Evolutionary conservation across 495 filamentous ascomycete genomes (phyloP), one percentile per base, ranked within the genome.

Genomic region (Darksidea phi): DNA sequence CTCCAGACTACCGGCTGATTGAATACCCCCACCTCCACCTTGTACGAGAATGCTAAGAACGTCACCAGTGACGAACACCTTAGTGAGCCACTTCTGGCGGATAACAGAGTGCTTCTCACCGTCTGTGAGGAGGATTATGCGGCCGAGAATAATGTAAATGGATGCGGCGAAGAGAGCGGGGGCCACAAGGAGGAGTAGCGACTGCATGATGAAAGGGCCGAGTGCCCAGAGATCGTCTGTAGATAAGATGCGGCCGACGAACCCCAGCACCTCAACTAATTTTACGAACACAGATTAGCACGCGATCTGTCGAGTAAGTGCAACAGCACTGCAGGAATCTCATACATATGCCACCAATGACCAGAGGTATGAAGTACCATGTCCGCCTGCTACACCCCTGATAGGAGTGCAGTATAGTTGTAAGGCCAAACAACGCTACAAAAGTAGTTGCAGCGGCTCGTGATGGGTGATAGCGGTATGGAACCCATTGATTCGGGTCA

Each of bases 361-460:
- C 56, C 59, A 86, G 82, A 6, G 78, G 76, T 20, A 84, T 75
- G 71, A 81, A 77, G 69, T 82, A 83, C 79, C 78, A 82, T 18
- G 75, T 75, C 34, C 76, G 61, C 3, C 72, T 77, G 20, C 45
- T 23, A 24, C 61, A 0, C 43, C 57, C 34, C 15, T 54, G 63
- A 47, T 49, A 66, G 2, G 53, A n/a, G 37, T 66, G 63, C 6
- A 41, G 2, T 6, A 12, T 25, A 20, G 43, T 60, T 17, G 26
- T 24, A 10, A 24, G 6, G 24, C 48, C 15, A 46, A 66, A 62
- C 5, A 66, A 46, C 38, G 57, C 18, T 13, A 20, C 18, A 38
- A 66, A 57, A 18, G 62, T 45, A 13, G 47, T 21, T 6, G 51
- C 58, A 15, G 51, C 63, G 15, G 34, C 63, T 1, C 49, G 6